Base-by-base conservation (phyloP, 2,329 filamentous ascomycete genomes). In the Diaporthe caulivora region DNA sequence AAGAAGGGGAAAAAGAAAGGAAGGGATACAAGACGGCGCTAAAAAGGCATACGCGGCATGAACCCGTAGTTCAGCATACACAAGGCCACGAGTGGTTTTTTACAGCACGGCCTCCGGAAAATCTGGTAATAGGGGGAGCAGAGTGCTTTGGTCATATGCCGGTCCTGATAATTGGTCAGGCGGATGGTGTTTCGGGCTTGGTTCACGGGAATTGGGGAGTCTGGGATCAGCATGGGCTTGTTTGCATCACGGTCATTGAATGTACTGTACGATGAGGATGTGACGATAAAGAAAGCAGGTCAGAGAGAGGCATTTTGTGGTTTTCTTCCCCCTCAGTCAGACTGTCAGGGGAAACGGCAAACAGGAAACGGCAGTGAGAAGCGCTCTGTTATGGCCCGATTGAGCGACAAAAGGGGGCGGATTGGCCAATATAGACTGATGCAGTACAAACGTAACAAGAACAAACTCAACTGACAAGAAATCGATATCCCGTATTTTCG, bases 1-100 rank as follows among this genome's bases (percentile, higher is more conserved):
- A 92, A 90, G 81, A 91, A 88, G 81, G 86, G 86, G 47, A 92
- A 89, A 81, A 90, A 86, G 81, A 87, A 84, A 78, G 89, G 89
- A 68, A 90, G 88, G 76, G 89, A 91, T 74, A 89, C 84, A 53
- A 83, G 89, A 74, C 90, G 90, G 79, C 82, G 86, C 53, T 87
- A 78, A 55, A 62, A 18, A 57, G 40, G 17, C 9, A 26, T 34
- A 42, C 67, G 24, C 42, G 40, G 17, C 64, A 71, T 34, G 3
- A 13, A 31, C 47, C 24, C 17, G 51, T 42, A 10, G 21, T 24
- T 31, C 18, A n/a, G n/a, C 49, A 57, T 69, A 42, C 18, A 37
- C 9, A 17, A 13, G 55, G 24, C 1, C 17, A 13, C 40, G 31
- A 55, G n/a, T 24, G 7, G 31, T n/a, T 44, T 29, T 18, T 53